Conservation (phyloP, 2,329 filamentous ascomycete genomes). For the Fusarium proliferatum region DNA sequence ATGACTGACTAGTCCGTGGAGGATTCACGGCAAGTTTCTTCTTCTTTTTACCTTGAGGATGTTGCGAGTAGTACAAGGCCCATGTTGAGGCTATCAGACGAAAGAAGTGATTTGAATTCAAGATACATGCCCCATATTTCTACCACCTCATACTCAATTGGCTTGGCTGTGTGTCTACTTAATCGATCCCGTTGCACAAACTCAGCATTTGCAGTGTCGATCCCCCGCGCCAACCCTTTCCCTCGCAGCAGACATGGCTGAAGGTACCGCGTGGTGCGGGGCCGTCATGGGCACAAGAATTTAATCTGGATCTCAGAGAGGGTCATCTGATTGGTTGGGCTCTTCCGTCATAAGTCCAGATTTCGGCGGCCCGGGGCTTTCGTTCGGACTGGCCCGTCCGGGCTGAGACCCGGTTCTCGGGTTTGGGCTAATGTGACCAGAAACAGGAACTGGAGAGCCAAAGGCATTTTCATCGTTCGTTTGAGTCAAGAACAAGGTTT, state of each 20-base stretch:
- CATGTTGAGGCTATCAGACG: not conserved
- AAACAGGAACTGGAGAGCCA: not conserved
- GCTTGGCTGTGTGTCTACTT: not conserved
- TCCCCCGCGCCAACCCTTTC: conserved; percentile 30
- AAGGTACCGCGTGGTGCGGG: not conserved
- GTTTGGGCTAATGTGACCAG: conserved; percentile 8
- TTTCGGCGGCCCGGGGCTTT: not conserved
- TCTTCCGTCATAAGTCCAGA: conserved; percentile 4
- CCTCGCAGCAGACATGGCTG: not conserved
- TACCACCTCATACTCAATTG: not conserved
- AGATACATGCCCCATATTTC: not conserved
- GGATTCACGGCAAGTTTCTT: not conserved
- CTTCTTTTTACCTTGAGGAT: not conserved
- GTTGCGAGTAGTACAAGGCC: not conserved
- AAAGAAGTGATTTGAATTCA: not conserved
- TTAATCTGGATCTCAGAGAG: not conserved
- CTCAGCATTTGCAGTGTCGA: conserved; percentile 37
- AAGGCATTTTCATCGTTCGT: not conserved
- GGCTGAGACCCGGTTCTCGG: conserved; percentile 18
- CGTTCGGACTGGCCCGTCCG: conserved; percentile 28
- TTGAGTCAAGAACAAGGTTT: conserved; percentile 18
- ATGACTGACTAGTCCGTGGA: not conserved
- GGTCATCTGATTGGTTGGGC: not conserved
- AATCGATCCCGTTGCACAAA: not conserved
- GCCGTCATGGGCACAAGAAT: not conserved